Conservation (phyloP, 2,329 filamentous ascomycete genomes). For the Esteya vermicola region DNA sequence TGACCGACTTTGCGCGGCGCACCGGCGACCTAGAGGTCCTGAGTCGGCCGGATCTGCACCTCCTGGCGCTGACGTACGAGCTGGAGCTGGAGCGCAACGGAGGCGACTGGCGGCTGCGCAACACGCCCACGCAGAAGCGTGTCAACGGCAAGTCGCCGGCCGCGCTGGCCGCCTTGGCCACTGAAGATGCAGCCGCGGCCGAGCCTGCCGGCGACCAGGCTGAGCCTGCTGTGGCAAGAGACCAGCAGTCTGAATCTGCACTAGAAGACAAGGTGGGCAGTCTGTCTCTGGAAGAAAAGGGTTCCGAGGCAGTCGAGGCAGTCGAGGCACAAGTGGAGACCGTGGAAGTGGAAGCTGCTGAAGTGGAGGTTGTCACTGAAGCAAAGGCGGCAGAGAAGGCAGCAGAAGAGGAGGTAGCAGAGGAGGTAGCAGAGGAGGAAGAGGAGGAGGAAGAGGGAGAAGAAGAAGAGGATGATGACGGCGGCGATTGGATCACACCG, state of each 20-base stretch:
- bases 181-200: too few species aligned
- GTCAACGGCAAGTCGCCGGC: slow-evolving; percentile 54
- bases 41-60: slow-evolving; percentile 76
- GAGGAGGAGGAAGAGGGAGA: slow-evolving; percentile 27
- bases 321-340: not conserved
- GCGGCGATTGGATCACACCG: slow-evolving; percentile 85
- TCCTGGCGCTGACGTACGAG: slow-evolving; percentile 85
- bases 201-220: too few species aligned
- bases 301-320: not conserved
- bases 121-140: slow-evolving; percentile 62
- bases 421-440: slow-evolving; percentile 6
- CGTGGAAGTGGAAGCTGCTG: too few species aligned
- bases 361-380: not conserved
- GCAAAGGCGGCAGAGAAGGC: not conserved
- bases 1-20: slow-evolving; percentile 72
- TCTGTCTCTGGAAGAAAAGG: not conserved
- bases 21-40: slow-evolving; percentile 84
- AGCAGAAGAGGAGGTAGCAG: not conserved
- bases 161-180: slow-evolving; percentile 5
- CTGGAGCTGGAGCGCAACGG: slow-evolving; percentile 82
- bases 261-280: slow-evolving; percentile 12
- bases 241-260: slow-evolving; percentile 5
- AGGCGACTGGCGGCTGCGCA: slow-evolving; percentile 77
- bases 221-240: not conserved
- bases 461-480: slow-evolving; percentile 32